These are phyloP conservation scores for Citrullus amarus DNA, from an alignment of 306 rosid genomes.

Conservation along the genomic window DNA sequence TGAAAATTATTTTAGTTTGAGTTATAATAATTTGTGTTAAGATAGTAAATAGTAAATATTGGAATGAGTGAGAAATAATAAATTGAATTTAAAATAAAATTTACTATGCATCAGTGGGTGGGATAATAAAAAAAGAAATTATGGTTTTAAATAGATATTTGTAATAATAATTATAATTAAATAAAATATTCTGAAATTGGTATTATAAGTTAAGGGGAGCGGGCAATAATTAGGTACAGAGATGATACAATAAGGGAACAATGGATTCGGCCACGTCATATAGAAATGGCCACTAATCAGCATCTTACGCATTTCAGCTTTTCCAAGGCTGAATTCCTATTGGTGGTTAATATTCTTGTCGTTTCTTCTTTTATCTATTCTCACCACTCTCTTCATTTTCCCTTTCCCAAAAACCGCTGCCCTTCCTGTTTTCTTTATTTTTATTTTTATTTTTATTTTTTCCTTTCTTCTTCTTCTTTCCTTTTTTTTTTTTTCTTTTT, in stretches of 20 bases:
- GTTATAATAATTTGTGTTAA: no score
- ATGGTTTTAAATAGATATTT: no score
- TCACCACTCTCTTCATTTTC: not conserved
- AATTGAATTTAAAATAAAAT: no score
- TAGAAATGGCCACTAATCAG: not conserved
- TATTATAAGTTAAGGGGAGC: no score
- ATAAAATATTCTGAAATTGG: no score
- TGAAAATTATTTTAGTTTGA: no score
- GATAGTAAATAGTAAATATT: no score
- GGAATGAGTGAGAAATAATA: no score
- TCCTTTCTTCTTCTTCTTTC: not conserved
- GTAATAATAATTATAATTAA: no score
- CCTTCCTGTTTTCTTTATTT: not conserved
- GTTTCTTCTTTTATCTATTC: not conserved
- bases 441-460: not conserved
- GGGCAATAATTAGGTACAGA: not conserved
- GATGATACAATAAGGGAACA: not conserved
- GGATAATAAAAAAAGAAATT: no score
- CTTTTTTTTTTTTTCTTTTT: not conserved
- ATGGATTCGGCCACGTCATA: conserved; percentile 4
- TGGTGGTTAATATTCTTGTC: not conserved
- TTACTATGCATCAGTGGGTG: no score
- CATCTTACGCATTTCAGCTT: not conserved
- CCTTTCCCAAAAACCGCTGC: not conserved
- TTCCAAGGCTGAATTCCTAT: conserved; percentile 5